phyloP scores from a whole-genome alignment of 768 basidiomycete species.

The Harrya chromipes region DNA sequence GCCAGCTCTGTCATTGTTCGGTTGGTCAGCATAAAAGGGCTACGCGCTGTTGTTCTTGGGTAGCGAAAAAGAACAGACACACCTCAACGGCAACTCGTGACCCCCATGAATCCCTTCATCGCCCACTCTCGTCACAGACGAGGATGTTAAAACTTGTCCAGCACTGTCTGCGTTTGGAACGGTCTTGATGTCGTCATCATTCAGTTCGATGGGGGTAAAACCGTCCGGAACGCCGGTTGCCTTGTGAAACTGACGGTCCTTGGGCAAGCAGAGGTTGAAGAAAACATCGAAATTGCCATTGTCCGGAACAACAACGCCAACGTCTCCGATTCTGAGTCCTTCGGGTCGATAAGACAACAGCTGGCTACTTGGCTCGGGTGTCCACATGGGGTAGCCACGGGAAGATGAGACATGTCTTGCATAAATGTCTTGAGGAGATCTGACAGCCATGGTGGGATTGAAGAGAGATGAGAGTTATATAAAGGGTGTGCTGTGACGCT shows the following conservation, averaged over 20 bases:
- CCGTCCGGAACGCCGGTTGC: slow-evolving; percentile 25
- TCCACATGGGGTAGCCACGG: slow-evolving; percentile 37
- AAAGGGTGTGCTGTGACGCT: slow-evolving; percentile 20
- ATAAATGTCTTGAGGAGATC: slow-evolving; percentile 26
- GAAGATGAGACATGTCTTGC: slow-evolving; percentile 20
- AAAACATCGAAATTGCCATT: slow-evolving; percentile 37
- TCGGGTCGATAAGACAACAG: slow-evolving; percentile 25
- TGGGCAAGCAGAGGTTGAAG: slow-evolving; percentile 38
- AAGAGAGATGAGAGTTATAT: background rate
- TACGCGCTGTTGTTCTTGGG: background rate
- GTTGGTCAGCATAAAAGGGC: background rate
- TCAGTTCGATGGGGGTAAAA: slow-evolving; percentile 25
- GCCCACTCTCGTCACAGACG: slow-evolving; percentile 14
- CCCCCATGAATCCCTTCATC: background rate
- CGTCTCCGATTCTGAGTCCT: slow-evolving; percentile 38
- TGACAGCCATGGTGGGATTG: slow-evolving; percentile 16
- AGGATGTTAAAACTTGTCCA: slow-evolving; percentile 5
- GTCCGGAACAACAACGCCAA: slow-evolving; percentile 34
- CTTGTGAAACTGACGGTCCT: slow-evolving; percentile 24
- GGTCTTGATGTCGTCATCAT: slow-evolving; percentile 15
- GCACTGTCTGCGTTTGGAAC: slow-evolving; percentile 8
- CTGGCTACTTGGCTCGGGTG: slow-evolving; percentile 29
- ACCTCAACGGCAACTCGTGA: slow-evolving; percentile 7
- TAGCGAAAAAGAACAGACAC: background rate
- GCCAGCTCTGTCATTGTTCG: background rate